These are phyloP conservation scores for Penicillium coffeae DNA, from an alignment of 495 filamentous ascomycete genomes.

Conservation along the genomic window DNA sequence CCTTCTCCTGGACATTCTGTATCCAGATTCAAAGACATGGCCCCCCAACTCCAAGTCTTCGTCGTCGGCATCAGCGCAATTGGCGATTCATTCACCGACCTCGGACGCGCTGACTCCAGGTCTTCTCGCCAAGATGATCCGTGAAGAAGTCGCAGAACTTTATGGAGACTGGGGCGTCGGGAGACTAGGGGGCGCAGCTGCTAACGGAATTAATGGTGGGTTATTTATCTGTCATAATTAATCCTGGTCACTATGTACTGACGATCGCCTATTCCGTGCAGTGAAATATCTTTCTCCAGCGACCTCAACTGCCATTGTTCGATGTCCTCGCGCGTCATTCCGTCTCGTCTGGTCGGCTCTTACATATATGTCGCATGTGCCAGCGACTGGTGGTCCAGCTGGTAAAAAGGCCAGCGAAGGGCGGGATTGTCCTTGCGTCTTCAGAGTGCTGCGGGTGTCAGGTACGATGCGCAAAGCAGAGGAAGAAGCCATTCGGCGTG, in stretches of 20 bases:
- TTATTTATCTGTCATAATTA: background rate
- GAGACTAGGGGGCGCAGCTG: slow-evolving; percentile 45
- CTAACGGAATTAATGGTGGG: slow-evolving; percentile 62
- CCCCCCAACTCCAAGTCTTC: slow-evolving; percentile 11
- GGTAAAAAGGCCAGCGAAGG: slow-evolving; percentile 31
- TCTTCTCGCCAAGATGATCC: slow-evolving; percentile 62
- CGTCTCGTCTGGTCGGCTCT: slow-evolving; percentile 86
- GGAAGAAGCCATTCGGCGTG: slow-evolving; percentile 77
- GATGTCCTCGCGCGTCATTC: slow-evolving; percentile 72
- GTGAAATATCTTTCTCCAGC: slow-evolving; percentile 90
- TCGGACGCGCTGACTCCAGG: slow-evolving; percentile 60
- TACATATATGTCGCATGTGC: slow-evolving; percentile 72
- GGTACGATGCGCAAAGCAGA: slow-evolving; percentile 92
- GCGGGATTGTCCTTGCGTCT: slow-evolving; percentile 56
- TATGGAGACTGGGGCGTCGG: slow-evolving; percentile 94
- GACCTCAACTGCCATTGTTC: slow-evolving; percentile 91
- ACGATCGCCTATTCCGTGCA: slow-evolving; percentile 25
- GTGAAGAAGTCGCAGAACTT: slow-evolving; percentile 60
- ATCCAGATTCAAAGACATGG: slow-evolving; percentile 56
- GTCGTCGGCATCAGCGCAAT: slow-evolving; percentile 27
- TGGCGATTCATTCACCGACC: slow-evolving; percentile 75
- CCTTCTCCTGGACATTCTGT: slow-evolving; percentile 86
- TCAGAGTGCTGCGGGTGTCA: slow-evolving; percentile 84
- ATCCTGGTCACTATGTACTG: slow-evolving; percentile 10
- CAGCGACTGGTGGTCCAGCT: slow-evolving; percentile 24